Evolutionary conservation across 495 filamentous ascomycete genomes (phyloP), one percentile per base, ranked within the genome.

Genomic region (Penicillium silybi): DNA sequence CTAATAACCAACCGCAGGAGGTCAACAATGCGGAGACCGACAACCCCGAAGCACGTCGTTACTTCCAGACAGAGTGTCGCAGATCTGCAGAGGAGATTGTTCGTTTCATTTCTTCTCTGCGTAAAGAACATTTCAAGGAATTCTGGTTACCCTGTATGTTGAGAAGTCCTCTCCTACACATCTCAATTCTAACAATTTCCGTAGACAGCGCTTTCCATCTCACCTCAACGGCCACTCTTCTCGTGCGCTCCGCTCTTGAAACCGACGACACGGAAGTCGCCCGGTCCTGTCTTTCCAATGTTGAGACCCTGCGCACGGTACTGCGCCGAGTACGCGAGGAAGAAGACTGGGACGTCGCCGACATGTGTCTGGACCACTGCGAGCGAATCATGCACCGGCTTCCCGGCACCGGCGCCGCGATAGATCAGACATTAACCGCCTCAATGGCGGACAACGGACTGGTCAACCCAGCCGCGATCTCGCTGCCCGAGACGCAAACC

Each of bases 341-440:
- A 50, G 71, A 80, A 53, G 75, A 77, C 57, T 81, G 76, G 76
- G 78, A 81, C 48, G 67, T 80, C 2, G 78, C 76, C 8, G 71
- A 76, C 44, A 75, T 78, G 68, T 81, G 78, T 44, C 63, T 81
- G 16, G 78, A 79, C 35, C 73, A 79, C 55, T 79, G 75, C 56
- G 72, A 77, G 35, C 65, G 68, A 16, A 71, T 77, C 54, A 70
- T 75, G 56, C 69, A 68, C 63, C 58, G 71, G 37, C 68, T 75
- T 19, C 71, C 71, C 5, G 63, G 67, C 11, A 67, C 52, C 41
- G 54, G 52, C 37, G 54, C 50, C 26, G 52, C 44, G 9, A 59
- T 59, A 41, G 63, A 66, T 19, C 63, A 61, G 40, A 38, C 50
- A 20, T 37, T 61, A 29, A 50, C 48, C 2, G 41, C 40, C 11